A percentile compares a stretch with the other conserved stretches of the same genome.
phyloP scores from a whole-genome alignment of 1,284 basidiomycete genomes.

The Gymnopus androsaceus region DNA sequence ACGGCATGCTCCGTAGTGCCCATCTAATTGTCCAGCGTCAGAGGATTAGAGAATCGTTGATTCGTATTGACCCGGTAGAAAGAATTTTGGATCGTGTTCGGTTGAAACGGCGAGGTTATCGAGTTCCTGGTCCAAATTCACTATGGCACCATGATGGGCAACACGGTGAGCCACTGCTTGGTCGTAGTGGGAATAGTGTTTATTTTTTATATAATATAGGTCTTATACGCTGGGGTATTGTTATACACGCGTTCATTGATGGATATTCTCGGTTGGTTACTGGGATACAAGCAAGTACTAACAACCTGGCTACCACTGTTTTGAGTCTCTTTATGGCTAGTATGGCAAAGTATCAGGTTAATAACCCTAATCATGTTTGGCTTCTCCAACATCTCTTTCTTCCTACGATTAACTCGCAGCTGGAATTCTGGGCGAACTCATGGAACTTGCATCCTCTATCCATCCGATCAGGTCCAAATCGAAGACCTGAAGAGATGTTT shows the following conservation, averaged over 20 bases:
- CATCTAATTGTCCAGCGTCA: conserved; percentile 23
- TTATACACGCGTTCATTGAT: no score
- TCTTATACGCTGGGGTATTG: no score
- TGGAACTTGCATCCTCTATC: not conserved
- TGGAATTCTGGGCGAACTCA: not conserved
- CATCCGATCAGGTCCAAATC: not conserved
- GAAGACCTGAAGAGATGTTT: not conserved
- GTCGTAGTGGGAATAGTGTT: not conserved
- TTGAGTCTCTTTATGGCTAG: conserved; percentile 25
- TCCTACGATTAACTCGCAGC: not conserved
- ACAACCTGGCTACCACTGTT: conserved; percentile 28
- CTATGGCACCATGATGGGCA: conserved; percentile 35
- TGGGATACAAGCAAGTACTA: no score
- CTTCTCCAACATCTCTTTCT: conserved; percentile 9
- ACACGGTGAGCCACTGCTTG: conserved; percentile 29
- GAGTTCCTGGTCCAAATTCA: conserved; percentile 32
- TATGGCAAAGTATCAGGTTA: not conserved
- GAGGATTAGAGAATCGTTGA: conserved; percentile 21
- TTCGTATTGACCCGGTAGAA: conserved; percentile 28
- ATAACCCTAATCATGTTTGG: conserved; percentile 7
- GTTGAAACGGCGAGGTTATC: no score
- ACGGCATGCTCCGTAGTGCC: no score
- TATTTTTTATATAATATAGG: conserved; percentile 22
- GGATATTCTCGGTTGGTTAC: no score
- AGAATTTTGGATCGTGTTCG: no score